Base-by-base conservation (phyloP, 768 basidiomycete genomes). In the Kwoniella heveanensis region DNA sequence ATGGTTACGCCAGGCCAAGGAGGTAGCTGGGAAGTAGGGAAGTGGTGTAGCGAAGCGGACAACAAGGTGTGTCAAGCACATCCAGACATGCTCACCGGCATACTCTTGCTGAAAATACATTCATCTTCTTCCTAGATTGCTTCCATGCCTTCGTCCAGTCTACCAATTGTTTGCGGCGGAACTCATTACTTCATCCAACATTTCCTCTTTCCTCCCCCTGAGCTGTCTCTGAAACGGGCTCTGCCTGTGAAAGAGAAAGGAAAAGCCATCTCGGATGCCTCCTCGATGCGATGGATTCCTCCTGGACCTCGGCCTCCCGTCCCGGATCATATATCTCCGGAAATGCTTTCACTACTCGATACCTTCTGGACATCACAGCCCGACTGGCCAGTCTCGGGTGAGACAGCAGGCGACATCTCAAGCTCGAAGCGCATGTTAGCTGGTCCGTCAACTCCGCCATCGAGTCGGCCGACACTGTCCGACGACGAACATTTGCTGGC, bases 161-260 rank as follows among this genome's bases (percentile, higher is more conserved):
- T 97, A 6, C 95, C 96, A 0, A 90, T 99, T 60, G 83, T 95
- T 7, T 93, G 95, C 50, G 96, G 96, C 2, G 96, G 96, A 5
- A 98, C 96, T 1, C 87, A 91, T 2, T 99, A 99, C 77, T 99
- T 94, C 89, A 90, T 95, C 25, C 95, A 99, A 72, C 91, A 99
- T 77, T 86, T 96, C 39, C 82, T 98, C 13, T 97, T 98, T 74
- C 90, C 93, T 24, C 79, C 78, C 0, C 39, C 68, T 0, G 68
- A 74, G 17, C 65, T 79, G 8, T 71, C 71, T 4, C 54, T 72
- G 9, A 60, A 62, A 19, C 68, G 77, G 5, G 36, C 68, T 0
- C 9, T 55, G 3, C 13, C 57, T 24, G 1, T 57, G 6, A 30
- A 19, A 49, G 13, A 17, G 3, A 60, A 52, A 30, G 55, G 22